Percentiles rank a stretch among this genome's conserved stretches.
Evolutionary conservation across 2,329 filamentous ascomycete genomes (phyloP).

Genomic region (Exophiala bonariae): DNA sequence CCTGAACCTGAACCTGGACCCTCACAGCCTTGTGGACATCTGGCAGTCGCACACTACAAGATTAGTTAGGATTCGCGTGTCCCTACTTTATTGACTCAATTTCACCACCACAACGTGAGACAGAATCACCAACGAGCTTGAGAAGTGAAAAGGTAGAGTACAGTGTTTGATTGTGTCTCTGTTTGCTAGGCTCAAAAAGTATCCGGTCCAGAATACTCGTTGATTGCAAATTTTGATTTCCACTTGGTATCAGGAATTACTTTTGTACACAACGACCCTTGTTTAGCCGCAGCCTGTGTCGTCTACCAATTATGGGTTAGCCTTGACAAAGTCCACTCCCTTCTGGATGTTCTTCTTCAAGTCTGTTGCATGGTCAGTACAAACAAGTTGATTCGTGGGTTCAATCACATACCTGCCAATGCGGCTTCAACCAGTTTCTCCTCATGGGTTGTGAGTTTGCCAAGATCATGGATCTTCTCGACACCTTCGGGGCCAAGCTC

Average conservation of each 20-base stretch:
- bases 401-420: slow-evolving; percentile 55
- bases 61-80: too few relatives aligned
- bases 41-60: too few relatives aligned
- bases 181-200: not conserved
- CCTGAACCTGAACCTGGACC: too few relatives aligned
- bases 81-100: too few relatives aligned
- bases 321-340: slow-evolving; percentile 69
- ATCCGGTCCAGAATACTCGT: slow-evolving; percentile 5
- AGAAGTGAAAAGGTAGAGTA: not conserved
- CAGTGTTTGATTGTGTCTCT: not conserved
- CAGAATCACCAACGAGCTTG: too few relatives aligned
- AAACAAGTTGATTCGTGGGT: not conserved
- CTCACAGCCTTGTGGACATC: too few relatives aligned
- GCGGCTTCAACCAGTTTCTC: slow-evolving; percentile 84
- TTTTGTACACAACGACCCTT: slow-evolving; percentile 19
- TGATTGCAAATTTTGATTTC: not conserved
- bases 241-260: not conserved
- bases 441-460: slow-evolving; percentile 81
- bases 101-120: too few relatives aligned
- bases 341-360: slow-evolving; percentile 82
- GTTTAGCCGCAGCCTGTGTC: too few relatives aligned
- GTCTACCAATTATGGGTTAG: slow-evolving; percentile 46
- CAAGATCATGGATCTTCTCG: slow-evolving; percentile 86
- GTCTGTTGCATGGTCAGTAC: slow-evolving; percentile 28
- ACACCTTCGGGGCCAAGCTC: slow-evolving; percentile 96